Evolutionary conservation across 2,329 filamentous ascomycete genomes (phyloP), one percentile per base, ranked within the genome.

Genomic region (Macroventuria anomochaeta): DNA sequence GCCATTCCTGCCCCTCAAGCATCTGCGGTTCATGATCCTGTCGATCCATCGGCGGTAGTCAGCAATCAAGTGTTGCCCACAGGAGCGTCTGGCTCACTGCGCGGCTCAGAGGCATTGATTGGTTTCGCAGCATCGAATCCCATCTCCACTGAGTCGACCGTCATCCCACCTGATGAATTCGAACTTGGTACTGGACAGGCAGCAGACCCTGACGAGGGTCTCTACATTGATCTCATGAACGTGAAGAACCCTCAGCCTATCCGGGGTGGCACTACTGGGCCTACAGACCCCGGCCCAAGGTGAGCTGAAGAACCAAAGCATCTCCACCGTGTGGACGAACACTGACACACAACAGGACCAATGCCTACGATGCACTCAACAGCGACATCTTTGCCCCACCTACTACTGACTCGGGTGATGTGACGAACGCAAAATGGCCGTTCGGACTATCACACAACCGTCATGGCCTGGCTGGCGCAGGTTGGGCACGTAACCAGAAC

Each of bases 401-500:
- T 2, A 59, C 64, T 6, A 76, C 76, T 5, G 76, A 79, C 53
- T 34, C 59, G n/a, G 75, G 76, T 0, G 71, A 75, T 53, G 69
- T 74, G 0, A 52, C 62, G 0, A 76, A 78, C 17, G 74, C 73
- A 4, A 77, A 77, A 52, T 79, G 76, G 76, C 76, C 75, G 0
- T 66, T 78, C n/a, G 73, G 67, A 10, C 62, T 77, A 2, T 76
- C 73, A 0, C 74, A 76, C 53, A 77, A 77, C 31, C 67, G 75
- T 8, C 75, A 76, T 40, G 75, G 76, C 6, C 55, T 75, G 5
- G 68, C 71, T 8, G 68, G 68, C n/a, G 67, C 75, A 13, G 76
- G 76, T 7, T 78, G 71, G 70, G 75, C 76, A 8, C 63, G 76
- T 39, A 73, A 76, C 41, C 76, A 79, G 53, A 78, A 77, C 36